Base-by-base conservation (phyloP, 768 basidiomycete species). In the Tricholoma matsutake region DNA sequence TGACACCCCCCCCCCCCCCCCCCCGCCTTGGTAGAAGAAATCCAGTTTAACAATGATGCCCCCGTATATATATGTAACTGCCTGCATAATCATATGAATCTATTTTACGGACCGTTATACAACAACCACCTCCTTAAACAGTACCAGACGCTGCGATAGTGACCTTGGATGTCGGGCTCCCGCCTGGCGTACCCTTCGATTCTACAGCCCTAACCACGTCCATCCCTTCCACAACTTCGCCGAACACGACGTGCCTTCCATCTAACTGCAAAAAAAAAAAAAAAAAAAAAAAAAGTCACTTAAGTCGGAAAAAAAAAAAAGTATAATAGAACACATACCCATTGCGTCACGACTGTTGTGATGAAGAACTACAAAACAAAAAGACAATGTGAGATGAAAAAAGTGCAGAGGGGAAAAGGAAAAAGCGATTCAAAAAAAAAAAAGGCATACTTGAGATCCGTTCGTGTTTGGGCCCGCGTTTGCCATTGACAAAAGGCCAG, bases 391-490 rank as follows among this genome's bases (percentile, higher is more conserved):
- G 1, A 25, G 22, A 25, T 1, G 22, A 25, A 3, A 25, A 3
- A 58, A 45, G 1, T 8, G 34, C 2, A 10, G n/a, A 8, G 25
- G 29, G 56, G 31, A 51, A 11, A 22, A 25, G n/a, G n/a, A 31
- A 31, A n/a, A 9, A 13, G 49, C 3, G 22, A 2, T 9, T 13
- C 22, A 28, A 1, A n/a, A n/a, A n/a, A n/a, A n/a, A n/a, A n/a
- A n/a, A n/a, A n/a, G n/a, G 65, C 77, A 58, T 56, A 86, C 83
- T 72, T 91, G 91, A 13, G 90, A 92, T 35, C 92, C 90, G 61
- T 91, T 92, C 39, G 90, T 91, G 75, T 89, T 83, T 1, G 78
- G 78, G 54, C 94, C 93, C 35, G 93, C 91, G 66, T 92, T 97
- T 39, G 96, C 96, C 91, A 92, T 92, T 43, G 88, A 89, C 63